Percentiles rank a stretch among this genome's conserved stretches.
Evolutionary conservation across 2,329 filamentous ascomycete genomes (phyloP).

Genomic region (Colletotrichum eleusines): DNA sequence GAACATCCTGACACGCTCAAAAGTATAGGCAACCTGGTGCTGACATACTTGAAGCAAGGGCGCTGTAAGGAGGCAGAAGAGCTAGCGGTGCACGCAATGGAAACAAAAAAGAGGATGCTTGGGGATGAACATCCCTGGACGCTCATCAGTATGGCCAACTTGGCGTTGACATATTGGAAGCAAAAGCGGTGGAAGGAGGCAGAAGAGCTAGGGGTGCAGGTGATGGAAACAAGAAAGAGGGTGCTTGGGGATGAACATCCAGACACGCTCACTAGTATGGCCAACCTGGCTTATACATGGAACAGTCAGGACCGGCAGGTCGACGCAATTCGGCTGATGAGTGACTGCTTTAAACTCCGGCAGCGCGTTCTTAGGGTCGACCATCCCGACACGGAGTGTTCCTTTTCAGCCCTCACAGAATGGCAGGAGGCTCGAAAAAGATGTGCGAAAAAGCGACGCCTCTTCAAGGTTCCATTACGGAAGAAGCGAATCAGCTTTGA

Average conservation of each 20-base stretch:
- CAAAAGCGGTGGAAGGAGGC: conserved; percentile 25
- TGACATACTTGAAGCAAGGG: background rate
- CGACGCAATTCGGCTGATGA: background rate
- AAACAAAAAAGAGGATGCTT: conserved; percentile 17
- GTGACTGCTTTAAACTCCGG: background rate
- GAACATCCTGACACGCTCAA: conserved; percentile 12
- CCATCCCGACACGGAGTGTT: background rate
- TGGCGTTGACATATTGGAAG: background rate
- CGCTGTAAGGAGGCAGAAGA: conserved; percentile 24
- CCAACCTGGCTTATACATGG: conserved; percentile 12
- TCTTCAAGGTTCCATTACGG: background rate
- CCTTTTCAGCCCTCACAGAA: background rate
- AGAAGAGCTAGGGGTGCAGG: background rate
- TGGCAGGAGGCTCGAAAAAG: background rate
- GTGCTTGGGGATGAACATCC: conserved; percentile 7
- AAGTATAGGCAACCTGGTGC: background rate
- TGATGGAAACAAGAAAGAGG: conserved; percentile 26
- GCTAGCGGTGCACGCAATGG: background rate
- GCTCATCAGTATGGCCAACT: background rate
- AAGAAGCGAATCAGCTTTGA: background rate
- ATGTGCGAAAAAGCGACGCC: too few species aligned
- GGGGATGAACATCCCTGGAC: conserved; percentile 1
- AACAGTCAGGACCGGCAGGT: conserved; percentile 12
- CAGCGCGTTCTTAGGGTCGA: background rate
- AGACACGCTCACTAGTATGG: conserved; percentile 5